Evolutionary conservation across 768 basidiomycete species (phyloP).

Genomic region (Mycena vitilis): DNA sequence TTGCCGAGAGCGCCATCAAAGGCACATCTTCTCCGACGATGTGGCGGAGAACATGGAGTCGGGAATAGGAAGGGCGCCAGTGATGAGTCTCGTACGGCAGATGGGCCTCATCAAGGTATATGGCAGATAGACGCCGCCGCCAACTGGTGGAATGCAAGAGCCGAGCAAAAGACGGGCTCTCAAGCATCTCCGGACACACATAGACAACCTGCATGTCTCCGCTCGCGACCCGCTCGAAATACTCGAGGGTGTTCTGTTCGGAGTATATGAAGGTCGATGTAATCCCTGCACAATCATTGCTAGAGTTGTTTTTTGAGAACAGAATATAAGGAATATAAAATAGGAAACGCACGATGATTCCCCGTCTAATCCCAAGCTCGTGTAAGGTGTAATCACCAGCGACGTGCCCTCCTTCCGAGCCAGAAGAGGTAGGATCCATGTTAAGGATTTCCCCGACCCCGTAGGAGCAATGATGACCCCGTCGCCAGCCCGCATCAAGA

Average conservation of each 20-base stretch:
- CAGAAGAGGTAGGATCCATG: background rate
- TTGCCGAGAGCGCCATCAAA: constrained; percentile 35
- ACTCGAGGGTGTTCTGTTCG: constrained; percentile 14
- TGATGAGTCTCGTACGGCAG: constrained; percentile 30
- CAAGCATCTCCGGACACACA: constrained; percentile 43
- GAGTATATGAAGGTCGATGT: constrained; percentile 31
- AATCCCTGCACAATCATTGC: constrained; percentile 14
- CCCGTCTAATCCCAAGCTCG: background rate
- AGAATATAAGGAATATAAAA: background rate
- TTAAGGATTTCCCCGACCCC: background rate
- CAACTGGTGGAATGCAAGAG: constrained; percentile 36
- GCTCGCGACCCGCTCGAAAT: constrained; percentile 28
- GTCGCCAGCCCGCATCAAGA: background rate
- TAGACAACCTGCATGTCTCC: constrained; percentile 36
- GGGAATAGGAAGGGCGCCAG: constrained; percentile 2
- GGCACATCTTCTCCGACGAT: constrained; percentile 27
- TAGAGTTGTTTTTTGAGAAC: background rate
- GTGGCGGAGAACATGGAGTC: constrained; percentile 31
- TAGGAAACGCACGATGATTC: background rate
- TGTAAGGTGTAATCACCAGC: background rate
- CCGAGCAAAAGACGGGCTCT: constrained; percentile 37
- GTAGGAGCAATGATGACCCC: background rate
- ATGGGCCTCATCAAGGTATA: constrained; percentile 42
- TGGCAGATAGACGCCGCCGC: constrained; percentile 33
- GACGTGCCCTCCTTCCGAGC: background rate